These are phyloP conservation scores for Pseudogymnoascus sp. DNA, from an alignment of 2,329 filamentous ascomycete genomes.

Conservation along the genomic window DNA sequence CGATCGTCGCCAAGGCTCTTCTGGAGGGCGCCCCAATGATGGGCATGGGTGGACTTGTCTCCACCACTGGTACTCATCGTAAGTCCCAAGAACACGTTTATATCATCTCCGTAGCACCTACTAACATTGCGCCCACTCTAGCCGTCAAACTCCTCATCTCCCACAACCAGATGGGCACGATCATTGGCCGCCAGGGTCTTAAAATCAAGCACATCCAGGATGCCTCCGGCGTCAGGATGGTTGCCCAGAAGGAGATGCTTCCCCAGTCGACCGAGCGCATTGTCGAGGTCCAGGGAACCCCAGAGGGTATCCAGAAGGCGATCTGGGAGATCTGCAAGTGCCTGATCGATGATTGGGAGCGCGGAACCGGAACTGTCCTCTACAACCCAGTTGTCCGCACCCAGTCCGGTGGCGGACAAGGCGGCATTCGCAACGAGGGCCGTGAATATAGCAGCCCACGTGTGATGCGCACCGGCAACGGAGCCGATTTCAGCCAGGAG, in stretches of 20 bases:
- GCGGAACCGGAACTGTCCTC: slow-evolving; percentile 90
- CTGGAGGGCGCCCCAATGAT: slow-evolving; percentile 89
- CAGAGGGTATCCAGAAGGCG: slow-evolving; percentile 90
- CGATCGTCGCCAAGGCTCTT: slow-evolving; percentile 82
- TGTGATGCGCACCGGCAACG: slow-evolving; percentile 93
- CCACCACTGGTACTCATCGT: slow-evolving; percentile 91
- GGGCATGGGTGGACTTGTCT: slow-evolving; percentile 88
- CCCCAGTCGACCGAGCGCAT: slow-evolving; percentile 97
- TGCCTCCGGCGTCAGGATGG: slow-evolving; percentile 93
- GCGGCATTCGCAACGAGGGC: slow-evolving; percentile 32
- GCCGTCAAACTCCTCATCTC: slow-evolving; percentile 97
- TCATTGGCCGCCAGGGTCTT: slow-evolving; percentile 90
- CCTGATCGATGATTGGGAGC: slow-evolving; percentile 94
- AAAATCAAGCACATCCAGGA: slow-evolving; percentile 99
- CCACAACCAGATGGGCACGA: slow-evolving; percentile 99
- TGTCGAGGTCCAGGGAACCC: slow-evolving; percentile 91
- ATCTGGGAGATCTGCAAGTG: slow-evolving; percentile 99
- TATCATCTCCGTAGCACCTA: slow-evolving; percentile 17
- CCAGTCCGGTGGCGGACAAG: slow-evolving; percentile 49
- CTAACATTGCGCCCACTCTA: slow-evolving; percentile 32
- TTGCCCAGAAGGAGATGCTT: slow-evolving; percentile 99
- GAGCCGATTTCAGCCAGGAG: slow-evolving; percentile 91
- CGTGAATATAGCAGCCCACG: slow-evolving; percentile 56
- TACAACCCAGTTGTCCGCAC: slow-evolving; percentile 96
- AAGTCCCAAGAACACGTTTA: slow-evolving; percentile 37